Percentiles rank a stretch among this genome's conserved stretches.
Evolutionary conservation across 75 land plant genomes (phyloP).

Genomic region (Cunninghamia lanceolata): DNA sequence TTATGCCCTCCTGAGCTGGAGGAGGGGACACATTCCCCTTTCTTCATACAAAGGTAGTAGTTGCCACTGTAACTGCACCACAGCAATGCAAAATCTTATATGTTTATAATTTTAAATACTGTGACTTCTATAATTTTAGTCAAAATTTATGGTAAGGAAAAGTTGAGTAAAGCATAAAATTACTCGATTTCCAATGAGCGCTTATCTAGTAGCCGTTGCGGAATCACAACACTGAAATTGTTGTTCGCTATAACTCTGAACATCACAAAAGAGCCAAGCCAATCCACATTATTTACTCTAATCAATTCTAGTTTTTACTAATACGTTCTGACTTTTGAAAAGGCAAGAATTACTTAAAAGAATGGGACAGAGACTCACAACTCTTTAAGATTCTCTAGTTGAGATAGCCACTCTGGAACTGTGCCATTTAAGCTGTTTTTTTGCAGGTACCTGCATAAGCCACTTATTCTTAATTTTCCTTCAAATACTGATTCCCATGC

Average conservation of each 20-base stretch:
- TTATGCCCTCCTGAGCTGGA: no score
- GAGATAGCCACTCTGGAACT: slow-evolving; percentile 1
- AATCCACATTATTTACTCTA: no score
- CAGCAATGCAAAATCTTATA: background rate
- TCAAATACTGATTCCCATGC: no score
- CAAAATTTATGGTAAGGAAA: background rate
- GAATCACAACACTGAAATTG: background rate
- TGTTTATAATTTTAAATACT: background rate
- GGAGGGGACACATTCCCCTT: no score
- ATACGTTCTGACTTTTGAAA: no score
- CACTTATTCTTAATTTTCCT: no score
- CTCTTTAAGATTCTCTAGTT: background rate
- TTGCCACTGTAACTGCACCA: no score
- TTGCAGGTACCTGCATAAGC: background rate
- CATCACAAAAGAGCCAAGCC: no score
- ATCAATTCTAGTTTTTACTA: no score
- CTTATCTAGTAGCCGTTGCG: background rate
- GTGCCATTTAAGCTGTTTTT: background rate
- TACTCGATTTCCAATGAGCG: background rate
- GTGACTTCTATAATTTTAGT: background rate
- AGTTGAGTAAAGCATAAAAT: background rate
- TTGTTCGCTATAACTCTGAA: background rate
- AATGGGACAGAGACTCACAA: background rate
- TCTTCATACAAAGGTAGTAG: no score
- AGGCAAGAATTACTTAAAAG: background rate